Percentiles rank a stretch among this genome's conserved stretches.
phyloP scores from a whole-genome alignment of 345 rosid genomes.

The Diplotaxis tenuifolia region DNA sequence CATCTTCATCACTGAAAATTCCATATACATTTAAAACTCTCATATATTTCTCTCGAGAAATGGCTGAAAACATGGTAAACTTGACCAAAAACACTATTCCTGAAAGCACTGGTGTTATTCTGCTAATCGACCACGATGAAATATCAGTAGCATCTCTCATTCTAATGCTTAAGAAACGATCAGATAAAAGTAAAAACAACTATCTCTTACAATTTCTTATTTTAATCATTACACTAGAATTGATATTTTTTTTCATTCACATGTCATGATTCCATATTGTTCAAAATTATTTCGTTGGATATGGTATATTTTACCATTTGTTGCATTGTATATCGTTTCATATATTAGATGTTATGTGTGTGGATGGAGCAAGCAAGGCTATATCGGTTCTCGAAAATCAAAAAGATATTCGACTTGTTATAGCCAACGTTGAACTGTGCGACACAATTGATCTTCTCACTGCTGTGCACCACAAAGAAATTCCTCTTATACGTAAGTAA shows the following conservation, averaged over 20 bases:
- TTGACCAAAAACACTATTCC: background rate
- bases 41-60: background rate
- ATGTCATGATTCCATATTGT: background rate
- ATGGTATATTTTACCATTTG: background rate
- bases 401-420: conserved; percentile 40
- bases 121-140: conserved; percentile 24
- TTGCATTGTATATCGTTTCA: background rate
- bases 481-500: conserved; percentile 42
- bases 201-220: background rate
- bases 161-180: background rate
- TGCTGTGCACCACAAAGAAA: background rate
- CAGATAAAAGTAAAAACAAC: background rate
- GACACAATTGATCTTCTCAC: conserved; percentile 4
- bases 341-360: conserved; percentile 43
- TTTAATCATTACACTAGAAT: background rate
- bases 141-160: conserved; percentile 3
- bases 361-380: conserved; percentile 32
- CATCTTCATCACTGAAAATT: background rate
- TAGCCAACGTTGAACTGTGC: conserved; percentile 43
- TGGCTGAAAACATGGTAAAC: conserved; percentile 14
- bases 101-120: background rate
- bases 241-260: background rate
- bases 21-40: background rate
- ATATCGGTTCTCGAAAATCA: conserved; percentile 36
- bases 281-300: background rate